Conservation (phyloP, 768 basidiomycete species). For the Scleroderma bovista region DNA sequence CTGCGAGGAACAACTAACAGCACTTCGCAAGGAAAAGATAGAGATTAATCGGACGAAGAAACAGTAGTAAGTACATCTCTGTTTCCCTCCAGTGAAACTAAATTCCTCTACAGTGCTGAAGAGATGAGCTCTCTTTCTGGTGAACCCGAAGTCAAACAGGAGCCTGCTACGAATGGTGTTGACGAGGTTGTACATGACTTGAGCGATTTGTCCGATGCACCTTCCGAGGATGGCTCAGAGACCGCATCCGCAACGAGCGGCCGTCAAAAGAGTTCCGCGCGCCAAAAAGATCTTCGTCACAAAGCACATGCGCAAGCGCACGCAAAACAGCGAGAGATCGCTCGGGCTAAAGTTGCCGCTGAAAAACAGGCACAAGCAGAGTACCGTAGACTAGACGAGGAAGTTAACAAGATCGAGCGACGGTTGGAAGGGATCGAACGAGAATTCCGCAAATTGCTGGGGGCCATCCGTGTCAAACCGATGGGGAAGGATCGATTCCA, state of each 20-base stretch:
- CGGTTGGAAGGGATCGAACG: conserved; percentile 84
- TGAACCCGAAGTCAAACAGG: conserved; percentile 47
- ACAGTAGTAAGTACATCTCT: conserved; percentile 59
- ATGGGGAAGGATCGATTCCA: conserved; percentile 91
- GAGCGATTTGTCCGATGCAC: conserved; percentile 69
- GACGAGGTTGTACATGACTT: conserved; percentile 54
- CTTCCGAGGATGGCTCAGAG: conserved; percentile 59
- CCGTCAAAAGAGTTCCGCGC: conserved; percentile 39
- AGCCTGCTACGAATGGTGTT: conserved; percentile 33
- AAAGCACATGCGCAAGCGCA: conserved; percentile 51
- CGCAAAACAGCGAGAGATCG: conserved; percentile 78
- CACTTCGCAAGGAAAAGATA: conserved; percentile 90
- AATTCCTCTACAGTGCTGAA: conserved; percentile 46
- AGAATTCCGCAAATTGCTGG: conserved; percentile 87
- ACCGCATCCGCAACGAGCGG: conserved; percentile 40
- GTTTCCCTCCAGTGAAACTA: conserved; percentile 10
- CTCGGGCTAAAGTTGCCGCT: conserved; percentile 70
- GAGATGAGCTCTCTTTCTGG: conserved; percentile 64
- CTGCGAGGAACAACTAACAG: conserved; percentile 85
- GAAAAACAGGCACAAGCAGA: conserved; percentile 80
- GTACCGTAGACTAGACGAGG: conserved; percentile 80
- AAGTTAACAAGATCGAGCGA: conserved; percentile 76
- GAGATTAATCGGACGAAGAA: conserved; percentile 90
- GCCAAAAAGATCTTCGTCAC: conserved; percentile 48
- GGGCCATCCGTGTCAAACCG: conserved; percentile 81